Conservation (phyloP, 2,329 filamentous ascomycete genomes). For the Trichoderma sp. region DNA sequence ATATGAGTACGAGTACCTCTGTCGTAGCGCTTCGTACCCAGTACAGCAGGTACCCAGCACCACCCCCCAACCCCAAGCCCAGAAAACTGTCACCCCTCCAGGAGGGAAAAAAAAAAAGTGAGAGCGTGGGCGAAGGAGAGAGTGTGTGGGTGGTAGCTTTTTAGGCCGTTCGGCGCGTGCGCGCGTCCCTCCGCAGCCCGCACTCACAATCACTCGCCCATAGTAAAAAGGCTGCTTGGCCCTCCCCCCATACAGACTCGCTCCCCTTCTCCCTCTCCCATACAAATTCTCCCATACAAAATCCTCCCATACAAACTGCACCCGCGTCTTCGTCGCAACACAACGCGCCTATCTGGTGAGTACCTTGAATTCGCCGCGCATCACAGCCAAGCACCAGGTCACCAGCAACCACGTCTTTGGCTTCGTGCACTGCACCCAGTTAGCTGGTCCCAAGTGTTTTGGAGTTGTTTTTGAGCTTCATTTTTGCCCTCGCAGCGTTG, state of each 20-base stretch:
- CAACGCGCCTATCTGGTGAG: conserved; percentile 51
- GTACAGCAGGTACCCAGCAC: conserved; percentile 10
- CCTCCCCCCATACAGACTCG: conserved; percentile 56
- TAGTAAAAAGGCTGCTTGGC: conserved; percentile 64
- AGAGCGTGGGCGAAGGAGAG: conserved; percentile 11
- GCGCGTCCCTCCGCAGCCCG: conserved; percentile 32
- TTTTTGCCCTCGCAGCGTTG: conserved; percentile 21
- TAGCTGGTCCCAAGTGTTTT: conserved; percentile 22
- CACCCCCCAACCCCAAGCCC: neutral
- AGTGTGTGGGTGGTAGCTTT: conserved; percentile 22
- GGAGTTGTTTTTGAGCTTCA: conserved; percentile 26
- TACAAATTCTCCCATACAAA: conserved; percentile 61
- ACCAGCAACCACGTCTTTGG: conserved; percentile 25
- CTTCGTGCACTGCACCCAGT: conserved; percentile 14
- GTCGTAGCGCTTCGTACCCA: conserved; percentile 6
- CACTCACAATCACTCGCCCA: conserved; percentile 64
- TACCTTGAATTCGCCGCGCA: conserved; percentile 48
- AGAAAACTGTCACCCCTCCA: conserved; percentile 18
- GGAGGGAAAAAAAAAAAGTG: neutral
- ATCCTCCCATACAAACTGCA: conserved; percentile 52
- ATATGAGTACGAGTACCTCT: neutral
- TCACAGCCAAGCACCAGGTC: conserved; percentile 43
- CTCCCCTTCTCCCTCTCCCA: conserved; percentile 60
- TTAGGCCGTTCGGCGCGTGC: conserved; percentile 24
- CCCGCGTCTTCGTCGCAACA: conserved; percentile 47